Conservation (phyloP, 805 yeast genomes). For the Hanseniaspora valbyensis region DNA sequence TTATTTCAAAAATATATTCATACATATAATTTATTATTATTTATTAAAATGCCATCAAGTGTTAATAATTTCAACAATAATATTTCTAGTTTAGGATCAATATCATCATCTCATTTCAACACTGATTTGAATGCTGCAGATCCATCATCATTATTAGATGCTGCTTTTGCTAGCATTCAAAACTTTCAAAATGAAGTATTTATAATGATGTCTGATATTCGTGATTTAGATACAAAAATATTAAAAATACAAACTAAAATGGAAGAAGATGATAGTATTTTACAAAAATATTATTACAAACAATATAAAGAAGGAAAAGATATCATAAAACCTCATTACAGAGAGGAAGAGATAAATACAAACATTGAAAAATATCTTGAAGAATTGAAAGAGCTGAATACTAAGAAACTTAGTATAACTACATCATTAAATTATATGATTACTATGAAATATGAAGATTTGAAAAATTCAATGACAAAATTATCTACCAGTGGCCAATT, state of each 20-base stretch:
- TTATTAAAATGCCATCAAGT: too few relatives aligned
- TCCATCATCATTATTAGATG: slow-evolving; percentile 74
- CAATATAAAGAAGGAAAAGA: slow-evolving; percentile 12
- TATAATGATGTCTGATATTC: slow-evolving; percentile 67
- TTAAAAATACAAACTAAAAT: slow-evolving; percentile 16
- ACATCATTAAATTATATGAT: slow-evolving; percentile 14
- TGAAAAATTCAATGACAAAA: slow-evolving; percentile 18
- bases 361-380: slow-evolving; percentile 3
- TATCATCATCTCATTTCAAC: slow-evolving; percentile 4
- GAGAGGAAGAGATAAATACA: slow-evolving; percentile 11
- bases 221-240: slow-evolving; percentile 44
- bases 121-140: slow-evolving; percentile 44
- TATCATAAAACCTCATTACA: slow-evolving; percentile 9
- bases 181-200: slow-evolving; percentile 82
- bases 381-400: background rate
- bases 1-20: too few relatives aligned
- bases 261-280: slow-evolving; percentile 9
- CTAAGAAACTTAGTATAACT: slow-evolving; percentile 1
- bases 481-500: slow-evolving; percentile 22
- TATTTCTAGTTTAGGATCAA: background rate
- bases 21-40: too few relatives aligned
- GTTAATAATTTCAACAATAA: background rate
- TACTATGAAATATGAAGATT: slow-evolving; percentile 7
- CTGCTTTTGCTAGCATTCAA: slow-evolving; percentile 59
- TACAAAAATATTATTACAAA: slow-evolving; percentile 14